Base-by-base conservation (phyloP, 306 rosid species). In the Quercus aquifolioides region DNA sequence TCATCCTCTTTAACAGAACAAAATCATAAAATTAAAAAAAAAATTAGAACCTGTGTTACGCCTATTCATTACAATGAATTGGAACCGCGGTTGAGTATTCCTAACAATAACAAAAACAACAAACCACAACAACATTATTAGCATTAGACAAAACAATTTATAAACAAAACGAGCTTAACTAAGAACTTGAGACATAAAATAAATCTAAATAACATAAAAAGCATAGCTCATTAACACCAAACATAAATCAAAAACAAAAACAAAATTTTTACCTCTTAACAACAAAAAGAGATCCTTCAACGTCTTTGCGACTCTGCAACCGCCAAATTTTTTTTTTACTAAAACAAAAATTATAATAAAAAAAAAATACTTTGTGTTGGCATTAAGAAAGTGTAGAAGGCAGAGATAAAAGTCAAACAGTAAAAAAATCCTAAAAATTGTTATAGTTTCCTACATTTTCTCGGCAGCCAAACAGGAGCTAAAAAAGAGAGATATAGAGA, bases 241-340 rank as follows among this genome's bases (percentile, higher is more conserved):
- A 33, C 14, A 65, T 31, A 18, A 65, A 31, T 21, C 17, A 3
- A 13, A 49, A 49, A 75, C 59, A 23, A 69, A 76, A 59, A 3
- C 38, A 12, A 56, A 62, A 35, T 30, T 38, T 49, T 56, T 74
- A 94, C 99, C 99, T 92, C 85, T 94, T 90, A 35, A 94, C 99
- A 31, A 94, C 99, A 64, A 94, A 94, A 72, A 94, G 99, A 85
- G 99, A 92, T 82, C 99, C 99, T 90, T 92, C 99, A 33, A 94
- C 99, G 81, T 94, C 95, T 88, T 92, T 94, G 65, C 99, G 99
- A 88, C 99, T 92, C 98, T 90, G 85, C 75, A 90, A 72, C 82
- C 84, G 70, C 46, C 71, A 55, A 77, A 33, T 9, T 60, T 60
- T 0, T 12, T 68, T 68, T 5, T 26, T 62, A 17, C 35, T 67